Percentiles rank a stretch among this genome's conserved stretches.
phyloP scores from a whole-genome alignment of 108 stramenopile genomes.

The Epipyxis sp. region DNA sequence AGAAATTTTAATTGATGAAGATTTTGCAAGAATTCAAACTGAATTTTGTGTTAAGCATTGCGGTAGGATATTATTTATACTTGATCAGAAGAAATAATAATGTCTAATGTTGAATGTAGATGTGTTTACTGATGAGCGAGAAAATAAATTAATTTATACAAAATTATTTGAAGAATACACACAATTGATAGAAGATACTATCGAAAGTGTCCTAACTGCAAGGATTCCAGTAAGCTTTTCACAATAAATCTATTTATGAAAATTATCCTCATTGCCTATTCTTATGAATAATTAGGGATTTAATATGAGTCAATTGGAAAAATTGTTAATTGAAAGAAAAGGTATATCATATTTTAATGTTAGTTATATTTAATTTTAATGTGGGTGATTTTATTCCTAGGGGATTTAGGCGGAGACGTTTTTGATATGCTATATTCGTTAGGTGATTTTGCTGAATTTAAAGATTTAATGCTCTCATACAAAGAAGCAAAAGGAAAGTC shows the following conservation, averaged over 20 bases:
- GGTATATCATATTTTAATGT: no score
- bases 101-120: background rate
- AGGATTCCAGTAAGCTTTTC: no score
- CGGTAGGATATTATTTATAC: conserved; percentile 21
- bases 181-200: conserved; percentile 36
- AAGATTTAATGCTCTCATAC: conserved; percentile 53
- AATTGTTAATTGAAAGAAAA: no score
- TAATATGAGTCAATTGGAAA: no score
- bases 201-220: conserved; percentile 21
- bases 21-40: conserved; percentile 35
- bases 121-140: conserved; percentile 40
- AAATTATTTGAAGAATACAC: conserved; percentile 51
- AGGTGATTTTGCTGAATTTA: conserved; percentile 59
- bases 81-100: background rate
- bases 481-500: conserved; percentile 35
- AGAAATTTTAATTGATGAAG: conserved; percentile 37
- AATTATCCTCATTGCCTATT: no score
- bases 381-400: background rate
- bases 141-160: conserved; percentile 56
- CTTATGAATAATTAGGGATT: no score
- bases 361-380: background rate
- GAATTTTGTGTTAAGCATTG: conserved; percentile 39
- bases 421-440: conserved; percentile 52
- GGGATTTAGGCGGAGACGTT: conserved; percentile 53
- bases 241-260: no score